These are phyloP conservation scores for Barnettozyma vustinii DNA, from an alignment of 805 yeast genomes.

Conservation along the genomic window DNA sequence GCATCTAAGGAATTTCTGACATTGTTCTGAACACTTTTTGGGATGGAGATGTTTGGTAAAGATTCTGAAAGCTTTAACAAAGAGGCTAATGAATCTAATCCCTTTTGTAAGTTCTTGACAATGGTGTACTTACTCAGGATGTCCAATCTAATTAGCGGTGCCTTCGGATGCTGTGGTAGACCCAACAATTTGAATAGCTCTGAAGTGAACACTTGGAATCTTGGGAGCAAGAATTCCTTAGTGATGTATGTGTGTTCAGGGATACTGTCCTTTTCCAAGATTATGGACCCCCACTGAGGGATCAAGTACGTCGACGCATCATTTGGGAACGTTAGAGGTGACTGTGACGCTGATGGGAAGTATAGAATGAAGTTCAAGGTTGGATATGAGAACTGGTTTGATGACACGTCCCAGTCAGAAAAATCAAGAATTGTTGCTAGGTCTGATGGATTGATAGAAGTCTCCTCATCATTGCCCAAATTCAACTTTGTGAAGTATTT, in stretches of 20 bases:
- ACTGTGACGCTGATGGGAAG: conserved; percentile 45
- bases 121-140: conserved; percentile 56
- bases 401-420: conserved; percentile 75
- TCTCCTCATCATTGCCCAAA: conserved; percentile 21
- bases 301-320: conserved; percentile 43
- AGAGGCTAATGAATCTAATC: conserved; percentile 69
- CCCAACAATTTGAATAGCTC: conserved; percentile 76
- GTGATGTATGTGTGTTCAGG: conserved; percentile 28
- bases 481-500: conserved; percentile 49
- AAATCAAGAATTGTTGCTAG: conserved; percentile 75
- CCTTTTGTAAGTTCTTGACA: conserved; percentile 50
- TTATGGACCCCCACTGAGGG: conserved; percentile 34
- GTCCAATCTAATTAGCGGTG: conserved; percentile 61
- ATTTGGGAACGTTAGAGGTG: conserved; percentile 43
- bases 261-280: conserved; percentile 8
- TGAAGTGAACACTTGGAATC: conserved; percentile 64
- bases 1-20: conserved; percentile 47
- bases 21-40: conserved; percentile 57
- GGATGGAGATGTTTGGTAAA: conserved; percentile 78
- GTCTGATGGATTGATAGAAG: conserved; percentile 39
- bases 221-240: conserved; percentile 43
- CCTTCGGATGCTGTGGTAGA: conserved; percentile 50
- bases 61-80: conserved; percentile 62
- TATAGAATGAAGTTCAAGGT: conserved; percentile 67
- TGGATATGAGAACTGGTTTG: conserved; percentile 53